Percentiles rank a stretch among this genome's conserved stretches.
These are phyloP conservation scores for Annulohypoxylon truncatum DNA, from an alignment of 2,329 filamentous ascomycete genomes.

Conservation along the genomic window DNA sequence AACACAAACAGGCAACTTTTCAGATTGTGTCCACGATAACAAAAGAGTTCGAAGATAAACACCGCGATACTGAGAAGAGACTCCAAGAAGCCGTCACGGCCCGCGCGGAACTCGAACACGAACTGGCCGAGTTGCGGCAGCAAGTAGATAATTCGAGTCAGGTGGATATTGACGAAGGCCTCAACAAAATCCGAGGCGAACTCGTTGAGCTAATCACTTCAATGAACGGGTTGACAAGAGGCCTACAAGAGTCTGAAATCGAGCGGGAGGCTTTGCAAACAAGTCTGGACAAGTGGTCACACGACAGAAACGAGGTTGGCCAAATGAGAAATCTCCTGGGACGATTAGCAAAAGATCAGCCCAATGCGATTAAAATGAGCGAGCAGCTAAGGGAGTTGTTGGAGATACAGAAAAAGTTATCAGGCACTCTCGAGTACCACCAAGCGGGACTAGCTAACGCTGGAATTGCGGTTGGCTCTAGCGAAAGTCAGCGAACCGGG, in stretches of 20 bases:
- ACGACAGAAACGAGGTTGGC: conserved; percentile 33
- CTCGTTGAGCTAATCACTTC: conserved; percentile 16
- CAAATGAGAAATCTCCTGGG: conserved; percentile 39
- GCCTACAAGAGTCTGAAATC: conserved; percentile 26
- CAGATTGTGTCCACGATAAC: conserved; percentile 51
- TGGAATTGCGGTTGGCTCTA: not conserved
- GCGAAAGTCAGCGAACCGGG: not conserved
- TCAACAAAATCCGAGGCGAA: conserved; percentile 27
- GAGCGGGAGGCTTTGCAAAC: conserved; percentile 25
- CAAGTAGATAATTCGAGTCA: conserved; percentile 29
- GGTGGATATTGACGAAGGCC: conserved; percentile 31
- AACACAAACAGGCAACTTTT: conserved; percentile 44
- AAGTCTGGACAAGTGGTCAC: conserved; percentile 42
- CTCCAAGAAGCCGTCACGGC: conserved; percentile 43
- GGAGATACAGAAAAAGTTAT: conserved; percentile 40
- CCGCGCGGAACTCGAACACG: conserved; percentile 42
- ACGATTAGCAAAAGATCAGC: conserved; percentile 35
- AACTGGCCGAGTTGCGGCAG: conserved; percentile 46
- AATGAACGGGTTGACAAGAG: conserved; percentile 26
- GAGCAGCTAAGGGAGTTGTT: conserved; percentile 38
- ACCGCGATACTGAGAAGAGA: conserved; percentile 44
- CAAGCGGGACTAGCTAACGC: conserved; percentile 5
- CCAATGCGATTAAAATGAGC: conserved; percentile 34
- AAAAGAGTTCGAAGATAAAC: conserved; percentile 44
- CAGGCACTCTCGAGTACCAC: conserved; percentile 36